Percentiles rank a stretch among this genome's conserved stretches.
phyloP scores from a whole-genome alignment of 495 filamentous ascomycete species.

The Talaromyces borbonicus region DNA sequence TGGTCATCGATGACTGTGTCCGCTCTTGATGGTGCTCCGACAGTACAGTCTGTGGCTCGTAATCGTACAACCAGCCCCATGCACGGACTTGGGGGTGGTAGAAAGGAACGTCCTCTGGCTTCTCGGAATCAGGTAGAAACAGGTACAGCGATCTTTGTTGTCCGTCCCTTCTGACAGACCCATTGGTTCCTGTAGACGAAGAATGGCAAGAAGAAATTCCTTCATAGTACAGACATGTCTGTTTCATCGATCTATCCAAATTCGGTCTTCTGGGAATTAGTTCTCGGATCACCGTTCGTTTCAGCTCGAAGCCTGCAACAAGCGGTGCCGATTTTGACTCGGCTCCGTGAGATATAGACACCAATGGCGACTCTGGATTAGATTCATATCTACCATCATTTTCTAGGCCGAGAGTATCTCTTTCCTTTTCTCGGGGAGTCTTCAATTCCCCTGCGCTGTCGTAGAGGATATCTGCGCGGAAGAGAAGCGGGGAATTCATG shows the following conservation, averaged over 20 bases:
- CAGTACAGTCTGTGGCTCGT: too few species aligned
- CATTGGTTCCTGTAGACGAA: slow-evolving; percentile 10
- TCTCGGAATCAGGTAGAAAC: slow-evolving; percentile 63
- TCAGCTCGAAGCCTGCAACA: slow-evolving; percentile 43
- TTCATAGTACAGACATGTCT: slow-evolving; percentile 68
- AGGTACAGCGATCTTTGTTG: slow-evolving; percentile 48
- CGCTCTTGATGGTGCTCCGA: too few species aligned
- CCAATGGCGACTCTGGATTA: background rate
- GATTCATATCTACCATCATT: background rate
- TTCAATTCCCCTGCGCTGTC: slow-evolving; percentile 32
- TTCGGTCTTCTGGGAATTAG: slow-evolving; percentile 74
- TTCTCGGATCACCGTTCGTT: slow-evolving; percentile 56
- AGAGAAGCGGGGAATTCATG: slow-evolving; percentile 70
- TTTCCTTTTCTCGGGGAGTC: slow-evolving; percentile 21
- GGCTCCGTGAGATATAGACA: background rate
- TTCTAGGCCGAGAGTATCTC: background rate
- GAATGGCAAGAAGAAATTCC: background rate
- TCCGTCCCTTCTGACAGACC: background rate
- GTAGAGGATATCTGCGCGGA: slow-evolving; percentile 75
- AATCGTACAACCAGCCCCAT: slow-evolving; percentile 66
- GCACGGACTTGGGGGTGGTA: slow-evolving; percentile 73
- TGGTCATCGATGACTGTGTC: too few species aligned
- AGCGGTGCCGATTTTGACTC: slow-evolving; percentile 20
- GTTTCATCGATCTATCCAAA: slow-evolving; percentile 61
- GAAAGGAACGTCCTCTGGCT: slow-evolving; percentile 58